These are phyloP conservation scores for Dendrobium officinale DNA, from an alignment of 106 monocot genomes.

Conservation along the genomic window DNA sequence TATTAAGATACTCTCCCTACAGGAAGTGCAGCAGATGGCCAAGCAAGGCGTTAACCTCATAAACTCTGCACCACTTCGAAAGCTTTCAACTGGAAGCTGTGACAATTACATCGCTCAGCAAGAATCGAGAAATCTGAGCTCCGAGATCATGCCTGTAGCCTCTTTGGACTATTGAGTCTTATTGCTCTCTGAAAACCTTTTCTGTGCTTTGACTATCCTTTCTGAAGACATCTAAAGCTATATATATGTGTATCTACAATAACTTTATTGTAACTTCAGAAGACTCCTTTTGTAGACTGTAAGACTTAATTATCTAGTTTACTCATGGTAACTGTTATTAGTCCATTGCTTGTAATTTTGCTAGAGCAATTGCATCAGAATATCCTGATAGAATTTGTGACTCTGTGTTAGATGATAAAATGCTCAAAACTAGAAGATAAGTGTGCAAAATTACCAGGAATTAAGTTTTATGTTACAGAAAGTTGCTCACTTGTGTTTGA, in stretches of 20 bases:
- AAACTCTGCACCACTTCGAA: constrained; percentile 34
- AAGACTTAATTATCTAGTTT: constrained; percentile 2
- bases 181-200: background rate
- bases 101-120: background rate
- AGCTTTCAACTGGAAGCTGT: constrained; percentile 26
- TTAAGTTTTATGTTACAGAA: no score
- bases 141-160: constrained; percentile 34
- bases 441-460: no score
- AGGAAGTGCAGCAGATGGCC: constrained; percentile 88
- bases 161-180: constrained; percentile 32
- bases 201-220: background rate
- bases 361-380: no score
- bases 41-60: constrained; percentile 38
- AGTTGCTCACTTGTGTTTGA: no score
- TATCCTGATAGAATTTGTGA: no score
- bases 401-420: no score
- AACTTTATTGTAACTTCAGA: constrained; percentile 1
- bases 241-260: background rate
- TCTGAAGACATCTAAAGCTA: background rate
- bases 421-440: no score
- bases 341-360: background rate
- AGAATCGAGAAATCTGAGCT: constrained; percentile 27
- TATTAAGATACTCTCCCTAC: constrained; percentile 89
- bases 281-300: background rate
- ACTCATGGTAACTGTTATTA: background rate